A percentile compares a stretch with the other conserved stretches of the same genome.
These are phyloP conservation scores for Saccharomycopsis schoenii DNA, from an alignment of 805 yeast species.

Conservation along the genomic window DNA sequence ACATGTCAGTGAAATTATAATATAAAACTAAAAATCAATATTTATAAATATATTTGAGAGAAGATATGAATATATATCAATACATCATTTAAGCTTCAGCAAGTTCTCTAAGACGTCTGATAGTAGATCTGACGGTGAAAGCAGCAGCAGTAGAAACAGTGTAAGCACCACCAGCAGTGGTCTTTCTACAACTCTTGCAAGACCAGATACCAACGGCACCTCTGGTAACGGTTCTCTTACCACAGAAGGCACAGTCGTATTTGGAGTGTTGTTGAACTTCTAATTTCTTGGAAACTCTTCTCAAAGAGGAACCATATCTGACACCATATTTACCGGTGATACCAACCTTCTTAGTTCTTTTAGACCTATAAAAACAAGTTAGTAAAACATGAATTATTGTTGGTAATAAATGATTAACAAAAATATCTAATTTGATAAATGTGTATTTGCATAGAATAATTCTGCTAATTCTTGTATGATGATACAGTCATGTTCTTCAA, in stretches of 20 bases:
- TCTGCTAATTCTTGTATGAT: too few relatives aligned
- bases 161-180: slow-evolving; percentile 99
- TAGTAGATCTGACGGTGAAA: slow-evolving; percentile 99
- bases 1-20: slow-evolving; percentile 1
- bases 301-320: slow-evolving; percentile 99
- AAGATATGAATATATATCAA: background rate
- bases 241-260: slow-evolving; percentile 99
- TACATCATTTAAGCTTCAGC: slow-evolving; percentile 81
- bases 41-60: background rate
- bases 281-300: slow-evolving; percentile 99
- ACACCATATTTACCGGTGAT: slow-evolving; percentile 99
- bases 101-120: slow-evolving; percentile 99
- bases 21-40: background rate
- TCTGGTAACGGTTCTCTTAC: slow-evolving; percentile 97
- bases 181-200: slow-evolving; percentile 90
- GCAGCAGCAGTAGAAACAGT: slow-evolving; percentile 99
- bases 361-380: slow-evolving; percentile 57
- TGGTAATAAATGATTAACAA: too few relatives aligned
- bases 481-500: too few relatives aligned
- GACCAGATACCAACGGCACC: slow-evolving; percentile 98
- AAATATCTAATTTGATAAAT: too few relatives aligned
- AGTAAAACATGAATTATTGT: background rate
- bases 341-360: slow-evolving; percentile 99
- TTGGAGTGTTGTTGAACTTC: slow-evolving; percentile 98
- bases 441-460: too few relatives aligned